Evolutionary conservation across 306 rosid genomes (phyloP).

Genomic region (Inga oerstediana): DNA sequence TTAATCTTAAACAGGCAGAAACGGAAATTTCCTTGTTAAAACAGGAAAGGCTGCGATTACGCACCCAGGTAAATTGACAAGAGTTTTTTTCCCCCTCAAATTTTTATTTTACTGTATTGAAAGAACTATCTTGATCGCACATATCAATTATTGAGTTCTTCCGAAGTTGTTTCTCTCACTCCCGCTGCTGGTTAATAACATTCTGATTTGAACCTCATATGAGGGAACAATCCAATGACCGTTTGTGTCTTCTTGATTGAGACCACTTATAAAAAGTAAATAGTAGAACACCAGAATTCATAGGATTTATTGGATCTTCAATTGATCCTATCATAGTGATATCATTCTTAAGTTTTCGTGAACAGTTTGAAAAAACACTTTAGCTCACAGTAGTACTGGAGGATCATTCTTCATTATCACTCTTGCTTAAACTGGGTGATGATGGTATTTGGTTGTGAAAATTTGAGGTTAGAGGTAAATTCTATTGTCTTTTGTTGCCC

Average conservation of each 20-base stretch:
- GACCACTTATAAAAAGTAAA: background rate
- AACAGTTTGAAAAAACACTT: background rate
- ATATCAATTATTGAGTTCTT: background rate
- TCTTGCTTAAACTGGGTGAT: conserved; percentile 9
- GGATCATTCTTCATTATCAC: conserved; percentile 1
- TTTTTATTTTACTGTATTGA: background rate
- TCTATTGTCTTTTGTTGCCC: background rate
- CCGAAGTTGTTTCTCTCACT: background rate
- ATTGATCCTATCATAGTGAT: background rate
- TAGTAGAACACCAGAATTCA: background rate
- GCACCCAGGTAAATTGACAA: conserved; percentile 67
- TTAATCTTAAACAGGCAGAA: conserved; percentile 70
- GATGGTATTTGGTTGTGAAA: background rate
- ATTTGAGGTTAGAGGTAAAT: background rate
- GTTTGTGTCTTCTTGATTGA: background rate
- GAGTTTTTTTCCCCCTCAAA: background rate
- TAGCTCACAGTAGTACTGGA: background rate
- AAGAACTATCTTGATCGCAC: conserved; percentile 5
- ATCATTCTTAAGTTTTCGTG: background rate
- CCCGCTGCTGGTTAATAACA: background rate
- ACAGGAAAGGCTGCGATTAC: conserved; percentile 85
- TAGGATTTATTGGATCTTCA: background rate
- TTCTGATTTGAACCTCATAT: background rate
- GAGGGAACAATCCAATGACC: background rate
- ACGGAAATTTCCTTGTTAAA: conserved; percentile 83